phyloP scores from a whole-genome alignment of 2,329 filamentous ascomycete genomes.

The Dothistroma septosporum region DNA sequence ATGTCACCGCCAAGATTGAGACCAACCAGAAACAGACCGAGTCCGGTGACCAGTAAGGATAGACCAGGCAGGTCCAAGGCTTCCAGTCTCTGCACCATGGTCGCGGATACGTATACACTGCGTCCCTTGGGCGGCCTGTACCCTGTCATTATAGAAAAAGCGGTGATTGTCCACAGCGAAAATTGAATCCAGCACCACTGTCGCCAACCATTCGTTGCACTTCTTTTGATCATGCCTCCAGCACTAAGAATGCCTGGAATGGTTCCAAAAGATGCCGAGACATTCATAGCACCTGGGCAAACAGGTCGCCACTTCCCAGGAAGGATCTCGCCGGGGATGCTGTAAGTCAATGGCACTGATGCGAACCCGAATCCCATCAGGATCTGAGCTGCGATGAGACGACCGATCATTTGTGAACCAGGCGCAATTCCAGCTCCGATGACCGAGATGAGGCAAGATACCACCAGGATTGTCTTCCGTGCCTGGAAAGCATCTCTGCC shows the following conservation, averaged over 20 bases:
- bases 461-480: slow-evolving; percentile 18
- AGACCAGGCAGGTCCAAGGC: slow-evolving; percentile 20
- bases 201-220: slow-evolving; percentile 14
- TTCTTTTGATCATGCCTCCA: slow-evolving; percentile 5
- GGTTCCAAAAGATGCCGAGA: slow-evolving; percentile 7
- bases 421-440: slow-evolving; percentile 20
- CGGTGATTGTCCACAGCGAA: slow-evolving; percentile 16
- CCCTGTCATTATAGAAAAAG: slow-evolving; percentile 15
- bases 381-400: slow-evolving; percentile 14
- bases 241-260: slow-evolving; percentile 3
- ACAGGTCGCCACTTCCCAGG: slow-evolving; percentile 16
- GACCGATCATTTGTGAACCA: slow-evolving; percentile 9
- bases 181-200: slow-evolving; percentile 20
- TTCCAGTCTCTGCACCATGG: slow-evolving; percentile 12
- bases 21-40: slow-evolving; percentile 25
- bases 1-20: slow-evolving; percentile 32
- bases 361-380: slow-evolving; percentile 21
- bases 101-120: slow-evolving; percentile 10
- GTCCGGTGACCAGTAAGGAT: slow-evolving; percentile 17
- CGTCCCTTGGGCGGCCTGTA: slow-evolving; percentile 19
- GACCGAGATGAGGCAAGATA: slow-evolving; percentile 10
- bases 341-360: slow-evolving; percentile 14
- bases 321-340: slow-evolving; percentile 18
- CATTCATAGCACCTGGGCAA: slow-evolving; percentile 1
- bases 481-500: slow-evolving; percentile 20